Evolutionary conservation across 495 filamentous ascomycete genomes (phyloP).

Genomic region (Glonium stellatum): DNA sequence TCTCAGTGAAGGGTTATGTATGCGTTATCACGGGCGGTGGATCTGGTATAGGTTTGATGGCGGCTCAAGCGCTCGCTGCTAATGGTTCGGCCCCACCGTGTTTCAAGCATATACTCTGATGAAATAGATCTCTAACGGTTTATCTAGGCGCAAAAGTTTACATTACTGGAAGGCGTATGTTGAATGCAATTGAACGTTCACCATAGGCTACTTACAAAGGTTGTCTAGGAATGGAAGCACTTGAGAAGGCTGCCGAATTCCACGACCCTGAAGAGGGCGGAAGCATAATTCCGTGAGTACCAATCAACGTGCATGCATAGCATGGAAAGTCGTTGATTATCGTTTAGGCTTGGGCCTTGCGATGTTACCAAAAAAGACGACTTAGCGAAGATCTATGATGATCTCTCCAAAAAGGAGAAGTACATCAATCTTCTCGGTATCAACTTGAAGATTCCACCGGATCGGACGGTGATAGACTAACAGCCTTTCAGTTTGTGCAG

Average conservation of each 20-base stretch:
- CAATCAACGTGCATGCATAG: too few relatives aligned
- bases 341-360: slow-evolving; percentile 32
- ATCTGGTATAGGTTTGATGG: slow-evolving; percentile 40
- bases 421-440: slow-evolving; percentile 35
- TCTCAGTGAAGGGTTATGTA: slow-evolving; percentile 55
- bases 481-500: slow-evolving; percentile 28
- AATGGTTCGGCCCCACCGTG: slow-evolving; percentile 28
- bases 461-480: not conserved
- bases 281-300: slow-evolving; percentile 35
- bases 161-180: slow-evolving; percentile 35
- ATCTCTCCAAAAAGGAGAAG: slow-evolving; percentile 35
- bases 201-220: not conserved
- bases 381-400: slow-evolving; percentile 31
- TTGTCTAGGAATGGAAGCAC: slow-evolving; percentile 30
- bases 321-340: too few relatives aligned
- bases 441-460: not conserved
- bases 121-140: slow-evolving; percentile 4
- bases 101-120: not conserved
- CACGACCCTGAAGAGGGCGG: slow-evolving; percentile 34
- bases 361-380: slow-evolving; percentile 41
- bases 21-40: slow-evolving; percentile 53
- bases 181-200: not conserved
- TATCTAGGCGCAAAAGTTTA: slow-evolving; percentile 38
- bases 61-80: slow-evolving; percentile 38
- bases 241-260: slow-evolving; percentile 36